Percentiles rank a stretch among this genome's conserved stretches.
Evolutionary conservation across 768 basidiomycete species (phyloP).

Genomic region (Russula sp.): DNA sequence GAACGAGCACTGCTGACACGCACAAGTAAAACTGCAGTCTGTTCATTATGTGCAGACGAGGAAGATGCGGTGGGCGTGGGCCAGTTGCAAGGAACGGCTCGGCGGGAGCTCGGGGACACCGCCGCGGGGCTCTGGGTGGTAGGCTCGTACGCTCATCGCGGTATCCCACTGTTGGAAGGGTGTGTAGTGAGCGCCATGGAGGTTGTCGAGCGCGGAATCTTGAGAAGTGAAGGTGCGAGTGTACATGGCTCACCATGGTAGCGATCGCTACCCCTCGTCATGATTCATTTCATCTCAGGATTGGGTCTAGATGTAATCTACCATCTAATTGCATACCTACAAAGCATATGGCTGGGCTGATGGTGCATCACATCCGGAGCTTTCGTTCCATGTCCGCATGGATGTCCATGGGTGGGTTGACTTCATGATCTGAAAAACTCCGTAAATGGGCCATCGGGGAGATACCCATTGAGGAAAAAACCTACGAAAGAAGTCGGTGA

Average conservation of each 20-base stretch:
- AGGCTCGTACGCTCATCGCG: slow-evolving; percentile 61
- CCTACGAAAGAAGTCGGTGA: slow-evolving; percentile 75
- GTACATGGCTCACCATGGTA: slow-evolving; percentile 17
- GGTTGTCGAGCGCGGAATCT: slow-evolving; percentile 33
- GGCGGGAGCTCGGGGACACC: slow-evolving; percentile 24
- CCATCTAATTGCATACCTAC: not conserved
- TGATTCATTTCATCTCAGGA: not conserved
- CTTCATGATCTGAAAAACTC: slow-evolving; percentile 26
- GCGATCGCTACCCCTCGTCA: not conserved
- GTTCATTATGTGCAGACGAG: slow-evolving; percentile 32
- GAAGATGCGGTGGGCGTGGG: slow-evolving; percentile 33
- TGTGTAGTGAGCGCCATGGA: slow-evolving; percentile 68
- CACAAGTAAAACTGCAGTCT: slow-evolving; percentile 44
- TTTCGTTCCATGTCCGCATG: slow-evolving; percentile 45
- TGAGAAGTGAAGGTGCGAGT: slow-evolving; percentile 22
- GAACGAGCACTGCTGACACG: slow-evolving; percentile 55
- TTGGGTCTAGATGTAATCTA: not conserved
- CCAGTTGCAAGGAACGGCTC: slow-evolving; percentile 44
- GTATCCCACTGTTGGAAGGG: slow-evolving; percentile 73
- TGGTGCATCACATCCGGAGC: slow-evolving; percentile 30
- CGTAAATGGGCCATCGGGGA: not conserved
- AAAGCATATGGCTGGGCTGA: not conserved
- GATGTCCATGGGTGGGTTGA: slow-evolving; percentile 33
- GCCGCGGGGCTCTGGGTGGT: slow-evolving; percentile 58
- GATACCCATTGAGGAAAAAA: slow-evolving; percentile 8